Conservation (phyloP, 176 grass and related monocot species). For the Aegilops sharonensis region DNA sequence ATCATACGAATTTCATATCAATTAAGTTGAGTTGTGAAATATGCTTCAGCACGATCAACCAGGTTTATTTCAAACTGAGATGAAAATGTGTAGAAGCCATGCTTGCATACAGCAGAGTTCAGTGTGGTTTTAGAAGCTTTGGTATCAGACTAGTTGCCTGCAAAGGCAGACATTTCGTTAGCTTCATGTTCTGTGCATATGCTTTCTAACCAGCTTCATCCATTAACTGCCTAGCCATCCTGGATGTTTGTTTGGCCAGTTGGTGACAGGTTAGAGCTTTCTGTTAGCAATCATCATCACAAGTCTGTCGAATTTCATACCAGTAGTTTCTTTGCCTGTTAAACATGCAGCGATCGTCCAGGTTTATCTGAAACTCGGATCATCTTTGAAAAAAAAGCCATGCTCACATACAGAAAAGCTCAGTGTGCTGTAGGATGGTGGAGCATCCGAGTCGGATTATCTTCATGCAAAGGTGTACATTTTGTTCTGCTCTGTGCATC, state of each 20-base stretch:
- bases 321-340: background rate
- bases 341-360: background rate
- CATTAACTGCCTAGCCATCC: background rate
- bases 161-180: background rate
- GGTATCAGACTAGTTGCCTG: background rate
- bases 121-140: background rate
- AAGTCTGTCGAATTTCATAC: too few relatives aligned
- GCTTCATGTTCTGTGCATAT: background rate
- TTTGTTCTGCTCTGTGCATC: constrained; percentile 11
- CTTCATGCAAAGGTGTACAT: background rate
- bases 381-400: background rate
- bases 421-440: background rate
- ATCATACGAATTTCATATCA: background rate
- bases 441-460: background rate
- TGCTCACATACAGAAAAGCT: background rate
- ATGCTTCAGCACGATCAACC: background rate
- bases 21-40: background rate
- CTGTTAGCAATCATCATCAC: too few relatives aligned
- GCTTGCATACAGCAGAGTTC: background rate
- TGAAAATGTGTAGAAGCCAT: background rate
- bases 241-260: background rate
- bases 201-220: background rate
- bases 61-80: background rate
- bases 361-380: background rate
- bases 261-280: too few relatives aligned